phyloP scores from a whole-genome alignment of 345 rosid genomes.

The Aethionema arabicum region DNA sequence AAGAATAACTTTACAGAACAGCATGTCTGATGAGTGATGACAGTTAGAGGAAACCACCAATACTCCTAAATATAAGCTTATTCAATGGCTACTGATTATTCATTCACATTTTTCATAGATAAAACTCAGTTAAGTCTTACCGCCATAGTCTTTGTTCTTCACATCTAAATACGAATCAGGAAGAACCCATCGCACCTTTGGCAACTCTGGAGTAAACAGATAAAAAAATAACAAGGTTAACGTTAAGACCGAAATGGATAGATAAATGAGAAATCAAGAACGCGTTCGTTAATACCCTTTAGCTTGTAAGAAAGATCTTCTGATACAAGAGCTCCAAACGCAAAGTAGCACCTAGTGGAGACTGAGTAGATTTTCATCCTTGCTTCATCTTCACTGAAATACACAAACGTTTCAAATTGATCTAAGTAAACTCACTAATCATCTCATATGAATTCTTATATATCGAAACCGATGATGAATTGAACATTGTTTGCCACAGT shows the following conservation, averaged over 20 bases:
- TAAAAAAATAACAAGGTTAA: not conserved
- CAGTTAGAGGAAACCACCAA: constrained; percentile 10
- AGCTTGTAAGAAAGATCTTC: constrained; percentile 72
- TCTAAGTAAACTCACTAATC: constrained; percentile 10
- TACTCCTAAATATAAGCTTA: not conserved
- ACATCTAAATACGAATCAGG: constrained; percentile 97
- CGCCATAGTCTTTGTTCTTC: constrained; percentile 92
- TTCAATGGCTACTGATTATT: no score
- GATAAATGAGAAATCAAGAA: not conserved
- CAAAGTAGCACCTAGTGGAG: constrained; percentile 72
- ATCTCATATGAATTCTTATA: not conserved
- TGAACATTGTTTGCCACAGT: no score
- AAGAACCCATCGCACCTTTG: constrained; percentile 90
- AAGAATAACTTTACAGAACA: not conserved
- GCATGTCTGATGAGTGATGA: not conserved
- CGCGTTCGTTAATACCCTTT: constrained; percentile 50
- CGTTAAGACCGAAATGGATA: not conserved
- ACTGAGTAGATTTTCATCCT: constrained; percentile 86
- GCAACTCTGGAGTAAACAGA: constrained; percentile 50
- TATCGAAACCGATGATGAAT: not conserved
- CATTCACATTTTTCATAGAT: not conserved
- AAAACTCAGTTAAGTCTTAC: constrained; percentile 38
- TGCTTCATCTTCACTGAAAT: constrained; percentile 76
- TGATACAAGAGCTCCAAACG: constrained; percentile 80
- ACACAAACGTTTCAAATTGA: constrained; percentile 1